Percentiles rank a stretch among this genome's conserved stretches.
These are phyloP conservation scores for Penicillium concentricum DNA, from an alignment of 2,329 filamentous ascomycete species.

Conservation along the genomic window DNA sequence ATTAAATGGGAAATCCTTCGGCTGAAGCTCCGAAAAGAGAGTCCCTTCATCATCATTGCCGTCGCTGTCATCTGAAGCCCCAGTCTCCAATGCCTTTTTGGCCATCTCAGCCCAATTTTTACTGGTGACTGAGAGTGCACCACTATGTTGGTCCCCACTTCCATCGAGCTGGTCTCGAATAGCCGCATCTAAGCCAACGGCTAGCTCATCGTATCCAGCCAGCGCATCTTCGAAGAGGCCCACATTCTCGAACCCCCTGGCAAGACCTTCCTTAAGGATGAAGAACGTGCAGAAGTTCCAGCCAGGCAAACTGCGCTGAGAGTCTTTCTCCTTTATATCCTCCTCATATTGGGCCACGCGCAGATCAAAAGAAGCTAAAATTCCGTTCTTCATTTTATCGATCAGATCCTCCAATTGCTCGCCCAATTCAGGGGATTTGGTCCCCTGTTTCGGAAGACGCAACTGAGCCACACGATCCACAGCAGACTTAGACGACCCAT, in stretches of 20 bases:
- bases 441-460: constrained; percentile 60
- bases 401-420: constrained; percentile 82
- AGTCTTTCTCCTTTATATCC: constrained; percentile 91
- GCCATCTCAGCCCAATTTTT: constrained; percentile 67
- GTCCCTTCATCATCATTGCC: constrained; percentile 34
- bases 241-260: constrained; percentile 91
- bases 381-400: constrained; percentile 79
- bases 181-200: constrained; percentile 78
- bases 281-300: constrained; percentile 99
- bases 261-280: constrained; percentile 91
- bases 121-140: constrained; percentile 69
- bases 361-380: constrained; percentile 84
- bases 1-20: constrained; percentile 42
- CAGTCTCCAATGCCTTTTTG: constrained; percentile 51
- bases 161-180: constrained; percentile 70
- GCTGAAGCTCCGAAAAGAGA: constrained; percentile 28
- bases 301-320: constrained; percentile 79
- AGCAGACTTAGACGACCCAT: constrained; percentile 68
- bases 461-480: constrained; percentile 83
- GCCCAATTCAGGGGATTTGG: constrained; percentile 74
- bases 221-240: constrained; percentile 93
- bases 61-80: constrained; percentile 27
- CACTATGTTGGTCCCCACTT: constrained; percentile 64
- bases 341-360: constrained; percentile 94
- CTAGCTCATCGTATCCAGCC: constrained; percentile 91